Evolutionary conservation across 306 rosid species (phyloP), one percentile per base, ranked within the genome.

Genomic region (Delonix regia): DNA sequence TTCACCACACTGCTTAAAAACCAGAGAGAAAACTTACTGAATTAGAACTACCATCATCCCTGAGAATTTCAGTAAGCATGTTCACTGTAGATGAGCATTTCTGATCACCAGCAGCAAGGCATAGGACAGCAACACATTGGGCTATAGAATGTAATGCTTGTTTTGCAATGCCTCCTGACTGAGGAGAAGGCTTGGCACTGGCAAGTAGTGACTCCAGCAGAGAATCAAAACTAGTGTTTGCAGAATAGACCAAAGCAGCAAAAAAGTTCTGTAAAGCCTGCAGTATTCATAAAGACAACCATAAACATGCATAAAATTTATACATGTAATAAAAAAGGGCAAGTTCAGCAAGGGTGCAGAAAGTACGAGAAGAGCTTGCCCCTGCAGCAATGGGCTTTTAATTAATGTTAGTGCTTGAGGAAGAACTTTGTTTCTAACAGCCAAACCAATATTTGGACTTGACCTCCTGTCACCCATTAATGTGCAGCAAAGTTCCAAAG

Each of bases 81-180:
- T 82, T 82, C 57, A 96, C 99, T 14, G 99, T 96, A 65, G 97
- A 85, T 65, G 94, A 89, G 81, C 93, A 96, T 82, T 91, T 88
- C 69, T 87, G 83, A 84, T 90, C 97, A 84, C 98, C 98, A 51
- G 99, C 98, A 48, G 97, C 97, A 85, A 96, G 98, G 85, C 99
- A 91, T 69, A 96, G 89, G 75, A 96, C 99, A 70, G 97, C 98
- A 61, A 96, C 98, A 59, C 99, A 93, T 82, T 93, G 98, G 9
- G 98, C 98, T 63, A 96, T 91, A 55, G 99, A 96, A 87, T 89
- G 88, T 83, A 96, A 85, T 57, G 99, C 99, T 76, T 96, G 99
- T 79, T 93, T 96, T 71, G 99, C 99, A 80, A 96, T 92, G 80
- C 98, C 99, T 36, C 99, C 99, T 2, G 93, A 85, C 74, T 90